Evolutionary conservation across 164 flowering plant species (phyloP).

Genomic region (Akebia trifoliata): DNA sequence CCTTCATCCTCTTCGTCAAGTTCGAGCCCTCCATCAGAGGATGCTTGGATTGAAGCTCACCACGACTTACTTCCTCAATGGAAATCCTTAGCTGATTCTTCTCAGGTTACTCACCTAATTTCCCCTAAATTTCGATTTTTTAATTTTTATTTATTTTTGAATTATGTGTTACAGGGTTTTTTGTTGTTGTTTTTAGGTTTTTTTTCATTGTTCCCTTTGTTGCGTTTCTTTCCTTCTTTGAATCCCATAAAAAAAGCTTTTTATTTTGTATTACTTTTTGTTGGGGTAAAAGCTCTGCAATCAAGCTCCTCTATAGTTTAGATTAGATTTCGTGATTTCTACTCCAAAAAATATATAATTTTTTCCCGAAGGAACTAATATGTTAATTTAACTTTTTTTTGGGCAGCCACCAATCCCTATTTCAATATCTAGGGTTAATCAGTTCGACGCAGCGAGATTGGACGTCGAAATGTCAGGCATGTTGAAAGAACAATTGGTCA

Average conservation of each 20-base stretch:
- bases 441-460: slow-evolving; percentile 88
- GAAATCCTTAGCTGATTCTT: slow-evolving; percentile 41
- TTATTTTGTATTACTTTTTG: too few species aligned
- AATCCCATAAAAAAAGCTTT: too few species aligned
- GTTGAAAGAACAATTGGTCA: slow-evolving; percentile 96
- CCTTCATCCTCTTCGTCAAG: slow-evolving; percentile 17
- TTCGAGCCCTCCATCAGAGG: slow-evolving; percentile 35
- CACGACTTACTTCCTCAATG: slow-evolving; percentile 48
- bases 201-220: too few species aligned
- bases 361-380: not conserved
- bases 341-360: not conserved
- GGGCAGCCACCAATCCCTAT: slow-evolving; percentile 52
- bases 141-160: not conserved
- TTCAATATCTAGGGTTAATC: slow-evolving; percentile 87
- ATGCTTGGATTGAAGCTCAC: slow-evolving; percentile 55
- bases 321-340: not conserved
- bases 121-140: not conserved
- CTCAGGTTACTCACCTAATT: slow-evolving; percentile 34
- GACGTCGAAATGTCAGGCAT: slow-evolving; percentile 96
- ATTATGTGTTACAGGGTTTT: not conserved
- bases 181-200: not conserved
- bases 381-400: not conserved
- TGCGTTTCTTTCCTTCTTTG: too few species aligned
- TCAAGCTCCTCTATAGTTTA: too few species aligned
- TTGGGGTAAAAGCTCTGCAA: too few species aligned